phyloP scores from a whole-genome alignment of 768 basidiomycete species.

The Tylopilus intermedius region DNA sequence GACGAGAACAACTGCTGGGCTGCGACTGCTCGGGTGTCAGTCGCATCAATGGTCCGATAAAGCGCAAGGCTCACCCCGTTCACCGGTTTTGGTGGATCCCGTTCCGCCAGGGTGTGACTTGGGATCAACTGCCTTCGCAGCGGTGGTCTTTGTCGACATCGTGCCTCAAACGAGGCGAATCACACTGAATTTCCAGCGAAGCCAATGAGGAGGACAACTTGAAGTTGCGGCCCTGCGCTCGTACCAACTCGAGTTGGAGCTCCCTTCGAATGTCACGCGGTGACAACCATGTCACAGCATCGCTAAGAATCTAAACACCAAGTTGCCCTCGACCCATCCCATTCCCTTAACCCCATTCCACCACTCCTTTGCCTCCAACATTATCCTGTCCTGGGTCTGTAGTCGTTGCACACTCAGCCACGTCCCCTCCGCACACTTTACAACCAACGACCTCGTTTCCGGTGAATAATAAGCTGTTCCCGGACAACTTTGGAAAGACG shows the following conservation, averaged over 20 bases:
- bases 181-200: no score
- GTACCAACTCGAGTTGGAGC: no score
- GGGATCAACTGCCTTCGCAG: no score
- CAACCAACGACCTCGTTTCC: constrained; percentile 36
- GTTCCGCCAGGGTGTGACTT: no score
- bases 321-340: constrained; percentile 19
- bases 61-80: background rate
- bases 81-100: no score
- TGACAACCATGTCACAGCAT: no score
- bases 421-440: constrained; percentile 52
- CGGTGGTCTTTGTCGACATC: no score
- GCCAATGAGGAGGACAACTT: no score
- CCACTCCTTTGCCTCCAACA: constrained; percentile 61
- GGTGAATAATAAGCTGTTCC: constrained; percentile 44
- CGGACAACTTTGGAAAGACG: constrained; percentile 16
- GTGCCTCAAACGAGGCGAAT: no score
- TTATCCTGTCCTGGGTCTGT: constrained; percentile 55
- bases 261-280: no score
- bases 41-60: background rate
- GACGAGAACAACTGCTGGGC: constrained; percentile 56
- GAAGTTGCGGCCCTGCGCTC: no score
- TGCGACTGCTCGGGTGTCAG: constrained; percentile 33
- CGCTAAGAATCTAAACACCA: constrained; percentile 7
- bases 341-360: constrained; percentile 63
- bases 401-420: constrained; percentile 51